Base-by-base conservation (phyloP, 306 rosid species). In the Quillaja saponaria region DNA sequence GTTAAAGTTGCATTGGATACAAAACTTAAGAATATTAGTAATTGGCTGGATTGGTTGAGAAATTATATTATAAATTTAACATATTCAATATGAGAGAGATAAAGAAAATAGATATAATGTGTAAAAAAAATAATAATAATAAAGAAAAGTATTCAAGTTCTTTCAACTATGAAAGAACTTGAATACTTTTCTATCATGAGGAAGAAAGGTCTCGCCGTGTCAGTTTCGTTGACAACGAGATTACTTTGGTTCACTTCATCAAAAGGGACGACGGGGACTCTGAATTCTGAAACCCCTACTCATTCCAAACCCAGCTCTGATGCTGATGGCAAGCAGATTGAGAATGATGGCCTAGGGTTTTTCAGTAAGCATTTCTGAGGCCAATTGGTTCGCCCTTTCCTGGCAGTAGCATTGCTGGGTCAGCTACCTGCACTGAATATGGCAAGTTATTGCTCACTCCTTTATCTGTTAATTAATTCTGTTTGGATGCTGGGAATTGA, bases 171-270 rank as follows among this genome's bases (percentile, higher is more conserved):
- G n/a, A n/a, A n/a, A n/a, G n/a, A n/a, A n/a, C n/a, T n/a, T n/a
- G n/a, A n/a, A n/a, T n/a, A n/a, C n/a, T n/a, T n/a, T n/a, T n/a
- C n/a, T n/a, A n/a, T n/a, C n/a, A n/a, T 72, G 41, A 79, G 62
- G 73, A 63, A 66, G 73, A 92, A 83, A 84, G 90, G 42, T 58
- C 82, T 10, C 96, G 95, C 35, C 95, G 99, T 25, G 99, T 89
- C 14, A 89, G 99, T 87, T 92, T 92, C 75, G 99, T 89, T 20
- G 96, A 89, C 66, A 82, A 86, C 14, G 99, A 92, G 76, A 81
- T 92, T 68, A 92, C 99, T 69, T 86, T 95, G 60, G 94, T 92
- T 52, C 96, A 89, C 79, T 62, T 92, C 35, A 89, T 92, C 81
- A 82, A 79, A 25, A 82, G 89, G 49, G 87, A 82, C 58, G 96